Evolutionary conservation across 2,329 filamentous ascomycete genomes (phyloP).

Genomic region (Aspergillus ustus): DNA sequence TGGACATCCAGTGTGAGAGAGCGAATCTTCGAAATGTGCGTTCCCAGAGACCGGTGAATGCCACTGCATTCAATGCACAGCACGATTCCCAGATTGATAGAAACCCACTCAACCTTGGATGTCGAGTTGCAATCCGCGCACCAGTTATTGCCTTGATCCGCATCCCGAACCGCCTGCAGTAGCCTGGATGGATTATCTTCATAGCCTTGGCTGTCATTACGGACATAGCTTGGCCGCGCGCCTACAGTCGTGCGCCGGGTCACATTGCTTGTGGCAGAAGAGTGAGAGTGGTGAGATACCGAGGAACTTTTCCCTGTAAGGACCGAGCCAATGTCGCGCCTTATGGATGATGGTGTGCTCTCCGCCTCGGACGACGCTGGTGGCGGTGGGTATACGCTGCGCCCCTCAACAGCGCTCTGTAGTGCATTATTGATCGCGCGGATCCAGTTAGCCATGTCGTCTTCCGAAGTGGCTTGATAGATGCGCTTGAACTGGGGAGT

Average conservation of each 20-base stretch:
- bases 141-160: conserved; percentile 88
- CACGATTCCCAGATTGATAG: conserved; percentile 94
- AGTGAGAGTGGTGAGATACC: conserved; percentile 57
- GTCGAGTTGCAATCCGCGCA: conserved; percentile 94
- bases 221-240: conserved; percentile 74
- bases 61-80: conserved; percentile 98
- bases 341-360: conserved; percentile 60
- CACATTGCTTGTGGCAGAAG: conserved; percentile 61
- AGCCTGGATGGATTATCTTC: conserved; percentile 86
- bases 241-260: conserved; percentile 89
- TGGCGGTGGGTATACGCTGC: conserved; percentile 57
- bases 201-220: conserved; percentile 70
- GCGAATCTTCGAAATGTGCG: conserved; percentile 95
- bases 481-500: conserved; percentile 95
- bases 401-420: conserved; percentile 91
- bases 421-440: conserved; percentile 94
- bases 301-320: conserved; percentile 86
- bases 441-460: conserved; percentile 98
- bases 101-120: conserved; percentile 97
- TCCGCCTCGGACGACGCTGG: conserved; percentile 50
- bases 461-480: conserved; percentile 96
- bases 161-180: conserved; percentile 83
- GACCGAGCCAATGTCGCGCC: conserved; percentile 88
- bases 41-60: conserved; percentile 93
- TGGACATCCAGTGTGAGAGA: conserved; percentile 94